Base-by-base conservation (phyloP, 2,329 filamentous ascomycete genomes). In the Hymenoscyphus scutula region DNA sequence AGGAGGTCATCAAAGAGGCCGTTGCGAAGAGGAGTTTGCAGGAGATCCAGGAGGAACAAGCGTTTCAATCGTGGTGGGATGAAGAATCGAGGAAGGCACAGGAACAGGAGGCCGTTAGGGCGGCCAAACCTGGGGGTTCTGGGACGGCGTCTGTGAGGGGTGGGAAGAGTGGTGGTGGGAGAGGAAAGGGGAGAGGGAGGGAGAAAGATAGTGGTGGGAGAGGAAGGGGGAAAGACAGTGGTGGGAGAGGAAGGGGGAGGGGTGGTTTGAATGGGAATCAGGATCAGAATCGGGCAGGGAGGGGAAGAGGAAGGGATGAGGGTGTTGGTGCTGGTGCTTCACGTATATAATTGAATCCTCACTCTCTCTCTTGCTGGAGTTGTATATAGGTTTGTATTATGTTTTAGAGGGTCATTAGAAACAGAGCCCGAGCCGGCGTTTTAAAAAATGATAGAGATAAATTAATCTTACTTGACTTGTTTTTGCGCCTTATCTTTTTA, bases 21-120 rank as follows among this genome's bases (percentile, higher is more conserved):
- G 88, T 88, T 11, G 91, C 92, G 1, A 97, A 96, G 77, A 85
- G 94, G 61, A 95, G 91, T 66, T 78, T 99, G 32, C 88, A 96
- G 72, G 95, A 98, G 66, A 99, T 99, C 63, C 95, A 99, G 74
- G 87, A 95, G 68, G 95, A 99, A 76, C 95, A 99, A 73, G 92
- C 92, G 58, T 99, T 99, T 74, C 91, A 97, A 74, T 88, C 96
- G 74, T 97, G 93, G 92, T 97, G 92, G 92, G 91, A 96, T 68
- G 87, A 90, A 65, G 93, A 97, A 75, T 92, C 88, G 70, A 82
- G 83, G 64, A 82, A 90, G 30, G 84, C 89, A 41, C 88, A 89
- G 67, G 71, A 74, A 61, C 69, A 72, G 55, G 73, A 72, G 59
- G 70, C 69, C 41, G 63, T 64, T 2, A 68, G 64, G 51, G 51